Conservation (phyloP, 352 stramenopile species). For the Phytophthora pinifolia region DNA sequence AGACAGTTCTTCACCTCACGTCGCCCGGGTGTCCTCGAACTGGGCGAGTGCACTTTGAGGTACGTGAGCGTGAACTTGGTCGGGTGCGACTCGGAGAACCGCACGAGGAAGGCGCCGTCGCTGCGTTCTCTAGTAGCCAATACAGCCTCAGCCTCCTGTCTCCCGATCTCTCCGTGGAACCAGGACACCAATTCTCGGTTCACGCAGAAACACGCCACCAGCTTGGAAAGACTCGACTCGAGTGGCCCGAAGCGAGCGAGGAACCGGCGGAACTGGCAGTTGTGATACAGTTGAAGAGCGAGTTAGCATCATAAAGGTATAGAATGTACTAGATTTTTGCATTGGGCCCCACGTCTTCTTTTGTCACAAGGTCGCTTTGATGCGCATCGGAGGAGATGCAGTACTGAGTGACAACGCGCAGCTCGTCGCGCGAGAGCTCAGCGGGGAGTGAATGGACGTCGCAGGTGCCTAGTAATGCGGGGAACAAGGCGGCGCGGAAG, state of each 20-base stretch:
- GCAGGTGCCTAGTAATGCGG: constrained; percentile 46
- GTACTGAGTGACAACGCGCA: constrained; percentile 54
- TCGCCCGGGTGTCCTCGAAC: constrained; percentile 29
- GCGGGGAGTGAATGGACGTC: constrained; percentile 33
- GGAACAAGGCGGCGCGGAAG: constrained; percentile 51
- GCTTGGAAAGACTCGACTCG: constrained; percentile 50
- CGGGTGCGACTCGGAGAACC: constrained; percentile 80
- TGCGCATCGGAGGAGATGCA: constrained; percentile 48
- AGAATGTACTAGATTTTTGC: neutral
- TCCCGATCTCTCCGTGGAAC: constrained; percentile 69
- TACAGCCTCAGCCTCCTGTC: constrained; percentile 47
- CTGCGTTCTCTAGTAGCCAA: constrained; percentile 29
- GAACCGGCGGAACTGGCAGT: constrained; percentile 57
- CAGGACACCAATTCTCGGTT: constrained; percentile 64
- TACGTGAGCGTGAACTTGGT: constrained; percentile 80
- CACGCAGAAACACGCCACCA: constrained; percentile 62
- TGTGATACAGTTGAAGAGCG: constrained; percentile 2
- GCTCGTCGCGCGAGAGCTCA: constrained; percentile 58
- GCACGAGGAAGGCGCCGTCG: constrained; percentile 73
- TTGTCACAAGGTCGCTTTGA: constrained; percentile 44
- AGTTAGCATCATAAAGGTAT: constrained; percentile 1
- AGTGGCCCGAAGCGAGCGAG: constrained; percentile 74
- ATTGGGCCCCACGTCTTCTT: constrained; percentile 36
- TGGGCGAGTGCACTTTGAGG: constrained; percentile 57
- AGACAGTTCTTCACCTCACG: constrained; percentile 77